Evolutionary conservation across 75 land plant species (phyloP), one percentile per base, ranked within the genome.

Genomic region (Selaginella moellendorffii): DNA sequence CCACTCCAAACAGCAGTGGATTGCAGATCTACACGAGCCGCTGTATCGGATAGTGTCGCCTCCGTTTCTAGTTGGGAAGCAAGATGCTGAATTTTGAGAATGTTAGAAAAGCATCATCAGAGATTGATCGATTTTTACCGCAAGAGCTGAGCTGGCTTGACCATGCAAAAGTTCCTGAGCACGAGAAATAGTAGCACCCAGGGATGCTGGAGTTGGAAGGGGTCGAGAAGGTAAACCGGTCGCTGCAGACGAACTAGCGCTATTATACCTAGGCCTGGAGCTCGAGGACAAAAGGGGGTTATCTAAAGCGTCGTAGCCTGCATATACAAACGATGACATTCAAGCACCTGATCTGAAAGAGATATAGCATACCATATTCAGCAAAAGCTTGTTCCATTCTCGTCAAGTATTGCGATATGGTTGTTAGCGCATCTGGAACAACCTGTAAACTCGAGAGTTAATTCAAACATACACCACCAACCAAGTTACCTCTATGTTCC

Each of bases 361-460:
- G n/a, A n/a, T n/a, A n/a, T n/a, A n/a, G n/a, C n/a, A n/a, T 18
- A 87, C 86, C 72, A 61, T 66, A 71, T 24, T 52, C 54, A 29
- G 73, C 53, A 72, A 88, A 84, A 53, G 82, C 46, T 54, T 71
- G 80, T 67, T 76, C 77, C 80, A 93, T 60, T 23, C 78, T 65
- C 31, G 68, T 78, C 63, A 90, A 46, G 69, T 90, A 90, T 73
- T 82, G 85, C 54, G 77, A 72, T 64, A 95, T 71, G 31, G 99
- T 95, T 31, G 91, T 72, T 70, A 90, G 70, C 14, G 97, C 85
- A 85, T 95, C 99, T 52, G 91, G 92, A 29, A 90, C 83, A 27
- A 84, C 84, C 99, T 95, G 78, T 60, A 74, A 71, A 36, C 10
- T 36, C 46, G 14, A 14, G 5, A 5, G 14, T 14, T 36, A 5